Evolutionary conservation across 1,284 basidiomycete species (phyloP), one percentile per base, ranked within the genome.

Genomic region (Rhizoctonia solani): DNA sequence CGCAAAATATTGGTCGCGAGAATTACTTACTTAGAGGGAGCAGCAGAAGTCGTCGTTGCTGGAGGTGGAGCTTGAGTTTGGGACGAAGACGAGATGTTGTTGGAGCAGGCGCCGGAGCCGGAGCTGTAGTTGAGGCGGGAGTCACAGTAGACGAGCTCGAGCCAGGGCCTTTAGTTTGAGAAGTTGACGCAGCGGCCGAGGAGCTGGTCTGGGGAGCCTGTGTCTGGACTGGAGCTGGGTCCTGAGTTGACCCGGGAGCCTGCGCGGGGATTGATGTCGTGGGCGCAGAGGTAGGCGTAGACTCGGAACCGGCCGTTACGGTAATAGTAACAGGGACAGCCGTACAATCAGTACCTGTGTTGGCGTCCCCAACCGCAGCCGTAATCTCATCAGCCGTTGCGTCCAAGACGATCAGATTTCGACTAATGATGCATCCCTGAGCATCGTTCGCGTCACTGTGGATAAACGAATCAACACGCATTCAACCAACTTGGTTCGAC

Each of bases 391-490:
- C 85, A 3, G 78, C 80, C 5, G 85, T 85, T 0, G 85, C 86
- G 72, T 87, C 87, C 3, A 75, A 68, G 4, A 83, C 81, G n/a
- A 84, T 74, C 44, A 86, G 78, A 74, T 86, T 85, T 75, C 84
- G 80, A 0, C 85, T 82, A 77, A 86, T 81, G 72, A 87, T 88
- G 75, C 86, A 88, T 3, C 86, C 85, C n/a, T 74, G 74, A 8
- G 80, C 69, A 73, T 87, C 85, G 73, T 82, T 79, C 29, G 76
- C 76, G 69, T 80, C 82, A 71, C 84, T 81, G 52, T n/a, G 37
- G 37, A 37, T 53, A 25, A 13, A n/a, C 42, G 11, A 11, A 19
- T 63, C 13, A 72, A 83, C 85, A 30, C 78, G 74, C 84, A 84
- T 32, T 83, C 81, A 66, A 68, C 9, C 11, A 30, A 19, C 53